Evolutionary conservation across 441 rosid genomes (phyloP).

Genomic region (Francoa sonchifolia): DNA sequence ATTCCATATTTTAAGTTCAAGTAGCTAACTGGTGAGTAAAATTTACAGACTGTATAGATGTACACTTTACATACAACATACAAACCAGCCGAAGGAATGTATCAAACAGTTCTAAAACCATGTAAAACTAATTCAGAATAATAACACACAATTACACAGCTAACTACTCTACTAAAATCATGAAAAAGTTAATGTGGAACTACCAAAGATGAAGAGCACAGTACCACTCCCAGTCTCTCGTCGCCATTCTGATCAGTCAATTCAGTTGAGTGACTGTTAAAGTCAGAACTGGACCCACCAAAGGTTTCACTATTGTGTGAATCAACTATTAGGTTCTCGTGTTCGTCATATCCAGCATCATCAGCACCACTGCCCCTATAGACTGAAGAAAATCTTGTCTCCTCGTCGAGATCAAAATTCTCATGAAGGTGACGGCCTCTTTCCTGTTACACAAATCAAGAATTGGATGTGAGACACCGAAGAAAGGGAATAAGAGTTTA

Average conservation of each 20-base stretch:
- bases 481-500: constrained; percentile 2
- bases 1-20: too few relatives aligned
- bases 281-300: constrained; percentile 37
- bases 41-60: too few relatives aligned
- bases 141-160: background rate
- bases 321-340: constrained; percentile 53
- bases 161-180: background rate
- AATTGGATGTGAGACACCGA: constrained; percentile 5
- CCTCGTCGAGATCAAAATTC: constrained; percentile 63
- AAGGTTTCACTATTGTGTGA: constrained; percentile 49
- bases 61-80: too few relatives aligned
- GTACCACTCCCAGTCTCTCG: constrained; percentile 26
- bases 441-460: constrained; percentile 48
- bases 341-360: constrained; percentile 74
- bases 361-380: constrained; percentile 37
- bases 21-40: too few relatives aligned
- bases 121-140: background rate
- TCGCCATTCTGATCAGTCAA: constrained; percentile 27
- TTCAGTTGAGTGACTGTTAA: constrained; percentile 25
- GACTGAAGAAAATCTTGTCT: constrained; percentile 78
- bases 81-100: too few relatives aligned
- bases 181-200: background rate
- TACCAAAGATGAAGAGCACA: constrained; percentile 50
- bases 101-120: too few relatives aligned
- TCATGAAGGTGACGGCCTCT: constrained; percentile 57